phyloP scores from a whole-genome alignment of 2,329 filamentous ascomycete genomes.

The Bipolaris sorokiniana region DNA sequence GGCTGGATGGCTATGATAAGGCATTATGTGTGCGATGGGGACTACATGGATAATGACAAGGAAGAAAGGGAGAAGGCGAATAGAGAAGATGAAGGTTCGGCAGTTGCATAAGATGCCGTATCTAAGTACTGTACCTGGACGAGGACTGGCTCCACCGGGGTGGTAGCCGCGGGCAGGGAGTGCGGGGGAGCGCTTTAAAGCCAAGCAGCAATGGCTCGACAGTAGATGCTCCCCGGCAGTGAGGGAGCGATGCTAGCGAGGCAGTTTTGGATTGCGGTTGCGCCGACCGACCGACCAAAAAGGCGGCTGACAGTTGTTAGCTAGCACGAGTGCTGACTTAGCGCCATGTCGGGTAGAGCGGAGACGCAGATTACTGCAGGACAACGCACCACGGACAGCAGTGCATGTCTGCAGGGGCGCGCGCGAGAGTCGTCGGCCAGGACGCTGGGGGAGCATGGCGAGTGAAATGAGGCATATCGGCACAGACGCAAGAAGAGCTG shows the following conservation, averaged over 20 bases:
- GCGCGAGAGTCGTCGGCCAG: background rate
- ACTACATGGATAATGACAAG: background rate
- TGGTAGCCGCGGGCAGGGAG: background rate
- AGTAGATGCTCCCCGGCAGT: background rate
- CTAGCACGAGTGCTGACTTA: background rate
- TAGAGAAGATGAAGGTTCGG: background rate
- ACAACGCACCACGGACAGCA: conserved; percentile 2
- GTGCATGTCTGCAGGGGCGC: background rate
- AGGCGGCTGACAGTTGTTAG: background rate
- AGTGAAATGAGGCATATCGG: background rate
- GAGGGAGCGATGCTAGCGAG: background rate
- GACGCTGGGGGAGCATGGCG: background rate
- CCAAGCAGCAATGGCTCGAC: conserved; percentile 3
- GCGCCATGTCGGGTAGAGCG: conserved; percentile 6
- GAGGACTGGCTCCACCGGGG: conserved; percentile 9
- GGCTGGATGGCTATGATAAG: background rate
- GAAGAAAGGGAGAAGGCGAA: background rate
- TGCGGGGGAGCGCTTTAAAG: conserved; percentile 6
- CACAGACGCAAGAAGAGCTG: too few species aligned
- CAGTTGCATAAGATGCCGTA: conserved; percentile 1
- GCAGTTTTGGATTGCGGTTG: background rate
- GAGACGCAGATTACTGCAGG: conserved; percentile 4
- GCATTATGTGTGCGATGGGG: background rate
- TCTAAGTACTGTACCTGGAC: background rate
- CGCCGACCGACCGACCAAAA: background rate